A percentile compares a stretch with the other conserved stretches of the same genome.
Evolutionary conservation across 495 filamentous ascomycete genomes (phyloP).

Genomic region (Neurospora intermedia): DNA sequence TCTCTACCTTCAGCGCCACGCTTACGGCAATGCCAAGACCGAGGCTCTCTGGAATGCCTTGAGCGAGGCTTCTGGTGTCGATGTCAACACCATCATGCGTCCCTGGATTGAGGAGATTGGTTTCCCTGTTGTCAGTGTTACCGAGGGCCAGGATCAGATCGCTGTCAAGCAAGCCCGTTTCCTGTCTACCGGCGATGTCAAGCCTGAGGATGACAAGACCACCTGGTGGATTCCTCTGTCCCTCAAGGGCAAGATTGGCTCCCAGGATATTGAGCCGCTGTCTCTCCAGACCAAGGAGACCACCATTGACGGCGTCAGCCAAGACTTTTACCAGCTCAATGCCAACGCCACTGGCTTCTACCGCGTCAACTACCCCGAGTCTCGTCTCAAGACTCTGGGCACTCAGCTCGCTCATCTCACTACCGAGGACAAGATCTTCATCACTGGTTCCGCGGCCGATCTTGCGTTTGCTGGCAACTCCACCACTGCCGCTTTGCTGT

Average conservation of each 20-base stretch:
- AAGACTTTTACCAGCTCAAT: constrained; percentile 88
- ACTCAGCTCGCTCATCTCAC: constrained; percentile 59
- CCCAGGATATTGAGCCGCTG: constrained; percentile 33
- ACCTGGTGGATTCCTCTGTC: constrained; percentile 95
- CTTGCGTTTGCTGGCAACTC: constrained; percentile 79
- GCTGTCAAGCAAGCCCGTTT: constrained; percentile 77
- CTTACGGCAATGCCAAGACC: constrained; percentile 90
- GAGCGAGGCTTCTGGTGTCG: constrained; percentile 75
- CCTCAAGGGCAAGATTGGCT: constrained; percentile 51
- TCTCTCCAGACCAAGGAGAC: constrained; percentile 69
- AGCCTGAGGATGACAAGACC: constrained; percentile 73
- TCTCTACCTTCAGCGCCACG: constrained; percentile 75
- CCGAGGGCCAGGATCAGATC: constrained; percentile 64
- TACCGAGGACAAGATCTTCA: constrained; percentile 80
- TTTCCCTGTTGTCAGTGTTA: constrained; percentile 78
- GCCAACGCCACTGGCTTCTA: constrained; percentile 83
- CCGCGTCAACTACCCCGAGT: constrained; percentile 78
- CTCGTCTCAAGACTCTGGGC: constrained; percentile 67
- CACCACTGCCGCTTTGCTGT: constrained; percentile 65
- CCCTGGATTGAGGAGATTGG: constrained; percentile 92
- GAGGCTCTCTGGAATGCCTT: constrained; percentile 88
- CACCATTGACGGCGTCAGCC: constrained; percentile 60
- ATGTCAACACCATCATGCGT: constrained; percentile 80
- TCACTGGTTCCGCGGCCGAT: constrained; percentile 85
- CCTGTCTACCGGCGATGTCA: constrained; percentile 78